Percentiles rank a stretch among this genome's conserved stretches.
These are phyloP conservation scores for Erodium moschatum DNA, from an alignment of 441 rosid genomes.

Conservation along the genomic window DNA sequence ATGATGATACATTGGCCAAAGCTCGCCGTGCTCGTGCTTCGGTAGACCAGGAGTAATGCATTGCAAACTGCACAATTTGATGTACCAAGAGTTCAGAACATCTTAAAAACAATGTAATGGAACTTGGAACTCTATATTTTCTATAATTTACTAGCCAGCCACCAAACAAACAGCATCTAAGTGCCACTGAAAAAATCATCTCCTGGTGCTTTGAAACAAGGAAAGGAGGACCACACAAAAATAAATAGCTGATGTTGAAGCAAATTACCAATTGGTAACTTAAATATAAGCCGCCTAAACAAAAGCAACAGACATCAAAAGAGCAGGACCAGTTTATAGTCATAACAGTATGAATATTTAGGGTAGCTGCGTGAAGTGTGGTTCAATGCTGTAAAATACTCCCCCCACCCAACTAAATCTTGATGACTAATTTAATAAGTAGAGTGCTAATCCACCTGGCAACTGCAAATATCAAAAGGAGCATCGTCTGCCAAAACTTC, in stretches of 20 bases:
- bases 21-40: constrained; percentile 88
- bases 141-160: no score
- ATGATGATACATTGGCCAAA: constrained; percentile 80
- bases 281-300: no score
- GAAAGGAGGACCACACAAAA: no score
- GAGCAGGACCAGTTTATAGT: no score
- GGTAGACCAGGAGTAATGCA: constrained; percentile 95
- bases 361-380: not conserved
- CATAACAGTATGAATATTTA: no score
- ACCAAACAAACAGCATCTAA: no score
- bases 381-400: not conserved
- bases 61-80: constrained; percentile 57
- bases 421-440: not conserved
- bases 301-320: no score
- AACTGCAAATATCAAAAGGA: constrained; percentile 91
- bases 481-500: constrained; percentile 78
- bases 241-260: no score
- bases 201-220: no score
- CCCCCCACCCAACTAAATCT: not conserved
- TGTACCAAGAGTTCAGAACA: constrained; percentile 1
- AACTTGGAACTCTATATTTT: not conserved
- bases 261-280: no score
- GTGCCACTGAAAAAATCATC: no score
- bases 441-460: constrained; percentile 51
- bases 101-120: not conserved